A percentile compares a stretch with the other conserved stretches of the same genome.
Conservation (phyloP, 495 filamentous ascomycete genomes). For the Penicillium flavigenum region DNA sequence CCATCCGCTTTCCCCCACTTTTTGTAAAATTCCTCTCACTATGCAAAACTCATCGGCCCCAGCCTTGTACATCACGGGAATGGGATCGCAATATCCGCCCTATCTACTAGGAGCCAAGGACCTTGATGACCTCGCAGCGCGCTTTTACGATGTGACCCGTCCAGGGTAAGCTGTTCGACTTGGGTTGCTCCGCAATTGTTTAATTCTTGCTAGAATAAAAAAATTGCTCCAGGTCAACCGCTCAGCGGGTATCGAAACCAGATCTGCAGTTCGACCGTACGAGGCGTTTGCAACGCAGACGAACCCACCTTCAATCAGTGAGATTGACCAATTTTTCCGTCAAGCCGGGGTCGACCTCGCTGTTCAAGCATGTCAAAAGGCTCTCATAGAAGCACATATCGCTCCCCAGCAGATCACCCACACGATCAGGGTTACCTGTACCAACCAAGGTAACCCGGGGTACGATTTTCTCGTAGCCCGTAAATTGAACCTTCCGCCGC, state of each 20-base stretch:
- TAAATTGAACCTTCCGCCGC: constrained; percentile 47
- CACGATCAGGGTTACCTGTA: constrained; percentile 64
- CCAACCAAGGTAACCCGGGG: constrained; percentile 66
- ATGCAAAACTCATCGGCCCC: background rate
- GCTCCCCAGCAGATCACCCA: constrained; percentile 57
- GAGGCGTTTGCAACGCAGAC: constrained; percentile 43
- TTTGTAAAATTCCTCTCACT: too few relatives aligned
- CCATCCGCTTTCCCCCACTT: too few relatives aligned
- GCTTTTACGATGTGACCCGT: background rate
- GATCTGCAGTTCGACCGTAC: constrained; percentile 56
- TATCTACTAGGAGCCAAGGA: background rate
- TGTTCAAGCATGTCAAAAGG: constrained; percentile 56
- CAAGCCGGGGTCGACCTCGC: constrained; percentile 59
- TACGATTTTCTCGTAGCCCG: constrained; percentile 64
- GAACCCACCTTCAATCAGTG: constrained; percentile 53
- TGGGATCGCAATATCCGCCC: constrained; percentile 3
- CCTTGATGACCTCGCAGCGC: background rate
- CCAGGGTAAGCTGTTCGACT: background rate
- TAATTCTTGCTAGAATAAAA: constrained; percentile 25
- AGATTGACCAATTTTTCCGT: constrained; percentile 55
- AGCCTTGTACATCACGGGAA: background rate
- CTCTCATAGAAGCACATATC: constrained; percentile 51
- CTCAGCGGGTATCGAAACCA: constrained; percentile 61
- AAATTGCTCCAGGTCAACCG: constrained; percentile 62
- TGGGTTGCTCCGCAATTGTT: too few relatives aligned